A percentile compares a stretch with the other conserved stretches of the same genome.
These are phyloP conservation scores for Drechslerella dactyloides DNA, from an alignment of 2,329 filamentous ascomycete genomes.

Conservation along the genomic window DNA sequence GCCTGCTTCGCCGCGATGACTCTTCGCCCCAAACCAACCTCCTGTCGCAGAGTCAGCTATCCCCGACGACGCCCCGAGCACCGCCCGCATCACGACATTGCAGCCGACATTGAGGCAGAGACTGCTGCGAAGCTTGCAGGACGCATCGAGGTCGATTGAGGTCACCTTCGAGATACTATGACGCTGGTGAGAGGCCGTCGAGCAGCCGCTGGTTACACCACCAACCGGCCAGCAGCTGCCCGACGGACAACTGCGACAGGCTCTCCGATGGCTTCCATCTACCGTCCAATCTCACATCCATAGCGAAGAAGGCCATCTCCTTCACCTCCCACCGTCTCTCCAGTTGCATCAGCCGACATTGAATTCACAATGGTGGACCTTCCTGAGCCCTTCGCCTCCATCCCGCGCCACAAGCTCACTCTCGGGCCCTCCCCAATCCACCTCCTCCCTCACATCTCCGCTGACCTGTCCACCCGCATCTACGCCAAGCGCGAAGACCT, in stretches of 20 bases:
- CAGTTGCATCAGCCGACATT: slow-evolving; percentile 21
- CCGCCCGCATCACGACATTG: not conserved
- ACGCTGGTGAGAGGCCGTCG: not conserved
- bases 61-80: not conserved
- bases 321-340: too few species aligned
- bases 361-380: slow-evolving; percentile 59
- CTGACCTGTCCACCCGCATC: slow-evolving; percentile 68
- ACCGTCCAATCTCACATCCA: too few species aligned
- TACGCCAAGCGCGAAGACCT: slow-evolving; percentile 77
- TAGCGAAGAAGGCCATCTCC: too few species aligned
- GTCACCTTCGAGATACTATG: not conserved
- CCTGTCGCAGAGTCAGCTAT: not conserved
- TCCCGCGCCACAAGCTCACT: slow-evolving; percentile 66
- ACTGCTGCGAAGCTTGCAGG: not conserved
- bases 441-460: slow-evolving; percentile 69
- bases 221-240: slow-evolving; percentile 8
- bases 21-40: slow-evolving; percentile 5
- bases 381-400: slow-evolving; percentile 68
- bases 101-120: not conserved
- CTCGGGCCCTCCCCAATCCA: slow-evolving; percentile 74
- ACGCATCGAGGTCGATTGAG: not conserved
- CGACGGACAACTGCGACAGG: slow-evolving; percentile 18
- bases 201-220: not conserved
- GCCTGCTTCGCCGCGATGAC: slow-evolving; percentile 1
- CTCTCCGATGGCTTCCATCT: not conserved